These are phyloP conservation scores for Avena sativa DNA, from an alignment of 176 grass and related monocot genomes.

Conservation along the genomic window DNA sequence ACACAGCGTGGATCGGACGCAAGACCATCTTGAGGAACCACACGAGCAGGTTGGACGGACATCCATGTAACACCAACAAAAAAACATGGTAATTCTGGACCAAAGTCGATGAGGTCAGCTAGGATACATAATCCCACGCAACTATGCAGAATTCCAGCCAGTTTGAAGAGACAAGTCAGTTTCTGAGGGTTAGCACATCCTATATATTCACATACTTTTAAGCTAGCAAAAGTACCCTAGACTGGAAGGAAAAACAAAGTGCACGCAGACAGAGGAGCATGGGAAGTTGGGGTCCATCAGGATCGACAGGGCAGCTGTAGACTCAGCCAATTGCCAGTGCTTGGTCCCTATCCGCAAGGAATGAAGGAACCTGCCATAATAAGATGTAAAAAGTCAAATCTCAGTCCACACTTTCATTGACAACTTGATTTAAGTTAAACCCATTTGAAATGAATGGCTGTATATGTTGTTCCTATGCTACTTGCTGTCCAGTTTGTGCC, in stretches of 20 bases:
- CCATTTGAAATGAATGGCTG: background rate
- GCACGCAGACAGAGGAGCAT: background rate
- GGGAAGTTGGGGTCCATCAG: background rate
- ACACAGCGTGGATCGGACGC: too few species aligned
- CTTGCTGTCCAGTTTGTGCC: background rate
- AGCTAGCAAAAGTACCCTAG: background rate
- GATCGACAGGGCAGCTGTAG: background rate
- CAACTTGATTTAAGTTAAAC: background rate
- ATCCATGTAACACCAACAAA: constrained; percentile 22
- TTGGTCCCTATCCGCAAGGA: background rate
- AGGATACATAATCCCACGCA: background rate
- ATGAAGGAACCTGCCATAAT: constrained; percentile 8
- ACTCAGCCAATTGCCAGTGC: background rate
- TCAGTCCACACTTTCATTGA: constrained; percentile 14
- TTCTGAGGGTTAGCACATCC: constrained; percentile 4
- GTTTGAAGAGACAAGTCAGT: background rate
- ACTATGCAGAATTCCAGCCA: background rate
- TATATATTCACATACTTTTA: constrained; percentile 37
- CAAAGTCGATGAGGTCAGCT: background rate
- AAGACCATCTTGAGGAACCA: too few species aligned
- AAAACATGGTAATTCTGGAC: background rate
- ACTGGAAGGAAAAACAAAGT: background rate
- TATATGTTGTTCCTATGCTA: background rate
- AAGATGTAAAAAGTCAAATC: constrained; percentile 27
- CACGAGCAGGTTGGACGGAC: too few species aligned